Evolutionary conservation across 2,329 filamentous ascomycete species (phyloP).

Genomic region (Colletotrichum sp.): DNA sequence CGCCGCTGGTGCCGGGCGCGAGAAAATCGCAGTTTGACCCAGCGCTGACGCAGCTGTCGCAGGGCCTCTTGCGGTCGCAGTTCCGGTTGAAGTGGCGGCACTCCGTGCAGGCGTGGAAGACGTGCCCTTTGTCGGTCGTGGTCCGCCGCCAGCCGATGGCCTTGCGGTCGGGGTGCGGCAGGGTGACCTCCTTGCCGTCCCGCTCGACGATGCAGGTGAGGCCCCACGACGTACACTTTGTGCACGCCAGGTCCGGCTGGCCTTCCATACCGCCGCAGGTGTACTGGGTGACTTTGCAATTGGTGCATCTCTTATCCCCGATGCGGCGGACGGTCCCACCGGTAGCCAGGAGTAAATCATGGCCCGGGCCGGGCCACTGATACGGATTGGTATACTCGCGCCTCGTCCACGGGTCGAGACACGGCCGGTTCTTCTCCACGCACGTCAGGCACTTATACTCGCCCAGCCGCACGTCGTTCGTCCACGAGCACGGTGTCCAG

Average conservation of each 20-base stretch:
- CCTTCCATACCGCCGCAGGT: conserved; percentile 1
- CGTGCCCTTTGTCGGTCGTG: neutral
- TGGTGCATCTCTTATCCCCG: neutral
- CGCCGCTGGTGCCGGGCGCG: neutral
- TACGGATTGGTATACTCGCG: conserved; percentile 5
- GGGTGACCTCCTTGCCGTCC: neutral
- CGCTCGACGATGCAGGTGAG: conserved; percentile 4
- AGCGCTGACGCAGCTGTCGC: conserved; percentile 35
- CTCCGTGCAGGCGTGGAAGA: neutral
- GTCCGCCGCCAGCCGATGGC: conserved; percentile 6
- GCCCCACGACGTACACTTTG: conserved; percentile 14
- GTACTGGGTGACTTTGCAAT: neutral
- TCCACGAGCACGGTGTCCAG: neutral
- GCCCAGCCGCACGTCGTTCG: conserved; percentile 3
- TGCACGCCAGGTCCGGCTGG: conserved; percentile 9
- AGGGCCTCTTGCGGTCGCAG: conserved; percentile 43
- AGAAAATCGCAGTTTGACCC: conserved; percentile 21
- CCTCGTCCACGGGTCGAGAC: conserved; percentile 23
- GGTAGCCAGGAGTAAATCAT: neutral
- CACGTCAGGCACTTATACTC: conserved; percentile 23
- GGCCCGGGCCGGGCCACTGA: neutral
- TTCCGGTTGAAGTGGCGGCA: neutral
- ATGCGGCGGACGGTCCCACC: neutral
- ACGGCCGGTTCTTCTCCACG: conserved; percentile 15
- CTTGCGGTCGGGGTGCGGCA: conserved; percentile 1